Evolutionary conservation across 805 yeast genomes (phyloP), one percentile per base, ranked within the genome.

Genomic region (Hemisphaericaspora nanyangensis): DNA sequence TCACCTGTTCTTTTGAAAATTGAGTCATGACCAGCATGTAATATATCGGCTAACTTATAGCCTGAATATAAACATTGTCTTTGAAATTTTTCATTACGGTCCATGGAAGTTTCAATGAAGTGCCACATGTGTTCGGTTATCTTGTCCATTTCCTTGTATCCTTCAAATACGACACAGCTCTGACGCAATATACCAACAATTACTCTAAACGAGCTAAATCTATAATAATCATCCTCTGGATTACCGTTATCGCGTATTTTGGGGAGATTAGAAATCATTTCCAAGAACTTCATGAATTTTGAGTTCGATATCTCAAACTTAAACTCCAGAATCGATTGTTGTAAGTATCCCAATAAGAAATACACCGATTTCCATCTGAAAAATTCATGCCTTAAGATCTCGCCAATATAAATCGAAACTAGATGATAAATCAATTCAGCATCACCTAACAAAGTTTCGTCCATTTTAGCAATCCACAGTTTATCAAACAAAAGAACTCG

Each of bases 351-450:
- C 33, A 65, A 40, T 13, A 65, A 39, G 16, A 43, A 35, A n/a
- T 49, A 44, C 6, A 62, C 20, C 17, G 54, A 55, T 26, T 49
- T 49, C 72, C 73, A 68, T 28, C 49, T 58, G 18, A 54, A 55
- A 7, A 37, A 24, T 19, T 55, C 52, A 17, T 48, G 50, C 7
- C 39, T 22, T 3, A 35, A 24, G 2, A 59, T 42, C 1, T 55
- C 59, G 26, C 51, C 47, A 30, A 54, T 36, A 42, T 66, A 68
- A 3, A 61, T 51, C 39, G 62, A 50, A 4, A 58, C 35, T 35
- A 64, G 48, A 28, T 61, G 58, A 40, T 50, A 67, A 2, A 65
- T 17, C 5, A 61, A 29, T 2, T 48, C 51, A 4, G 46, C 48
- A 8, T 49, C 53, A 6, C 42, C 50, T 1, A 46, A 34, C 10